A percentile compares a stretch with the other conserved stretches of the same genome.
These are phyloP conservation scores for Jaapia argillacea DNA, from an alignment of 768 basidiomycete species.

Conservation along the genomic window DNA sequence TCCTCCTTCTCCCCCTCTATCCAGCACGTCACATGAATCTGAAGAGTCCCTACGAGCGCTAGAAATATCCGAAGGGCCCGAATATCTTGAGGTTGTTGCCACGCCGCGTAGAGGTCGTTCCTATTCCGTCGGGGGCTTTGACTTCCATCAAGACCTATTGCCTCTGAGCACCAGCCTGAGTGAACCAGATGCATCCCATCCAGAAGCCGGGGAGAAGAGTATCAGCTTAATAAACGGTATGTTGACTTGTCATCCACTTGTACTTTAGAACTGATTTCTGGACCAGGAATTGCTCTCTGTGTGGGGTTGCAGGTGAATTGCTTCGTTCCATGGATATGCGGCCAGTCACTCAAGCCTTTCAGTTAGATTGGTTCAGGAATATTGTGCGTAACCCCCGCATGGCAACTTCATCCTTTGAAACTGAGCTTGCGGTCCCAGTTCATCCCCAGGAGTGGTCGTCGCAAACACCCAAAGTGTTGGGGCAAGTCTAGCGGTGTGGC, in stretches of 20 bases:
- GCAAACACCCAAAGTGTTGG: constrained; percentile 86
- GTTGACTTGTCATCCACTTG: constrained; percentile 11
- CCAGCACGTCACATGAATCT: constrained; percentile 47
- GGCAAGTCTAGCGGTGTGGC: constrained; percentile 81
- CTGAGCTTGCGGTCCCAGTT: constrained; percentile 36
- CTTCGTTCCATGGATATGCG: neutral
- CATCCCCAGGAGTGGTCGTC: constrained; percentile 86
- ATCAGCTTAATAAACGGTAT: constrained; percentile 70
- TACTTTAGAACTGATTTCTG: neutral
- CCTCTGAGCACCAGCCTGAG: constrained; percentile 72
- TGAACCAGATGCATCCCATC: constrained; percentile 44
- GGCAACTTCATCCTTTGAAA: neutral
- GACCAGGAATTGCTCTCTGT: constrained; percentile 72
- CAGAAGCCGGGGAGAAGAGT: constrained; percentile 53
- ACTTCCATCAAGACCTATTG: constrained; percentile 69
- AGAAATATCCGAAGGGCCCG: constrained; percentile 62
- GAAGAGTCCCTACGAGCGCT: constrained; percentile 69
- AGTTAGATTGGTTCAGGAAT: constrained; percentile 83
- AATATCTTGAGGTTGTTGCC: constrained; percentile 19
- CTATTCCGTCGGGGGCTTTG: constrained; percentile 66
- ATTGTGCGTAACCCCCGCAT: constrained; percentile 45
- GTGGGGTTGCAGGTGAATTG: constrained; percentile 64
- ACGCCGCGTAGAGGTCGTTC: constrained; percentile 32
- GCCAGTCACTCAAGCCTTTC: neutral
- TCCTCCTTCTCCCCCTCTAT: constrained; percentile 15